phyloP scores from a whole-genome alignment of 2,329 filamentous ascomycete genomes.

The Alternaria consortialis region DNA sequence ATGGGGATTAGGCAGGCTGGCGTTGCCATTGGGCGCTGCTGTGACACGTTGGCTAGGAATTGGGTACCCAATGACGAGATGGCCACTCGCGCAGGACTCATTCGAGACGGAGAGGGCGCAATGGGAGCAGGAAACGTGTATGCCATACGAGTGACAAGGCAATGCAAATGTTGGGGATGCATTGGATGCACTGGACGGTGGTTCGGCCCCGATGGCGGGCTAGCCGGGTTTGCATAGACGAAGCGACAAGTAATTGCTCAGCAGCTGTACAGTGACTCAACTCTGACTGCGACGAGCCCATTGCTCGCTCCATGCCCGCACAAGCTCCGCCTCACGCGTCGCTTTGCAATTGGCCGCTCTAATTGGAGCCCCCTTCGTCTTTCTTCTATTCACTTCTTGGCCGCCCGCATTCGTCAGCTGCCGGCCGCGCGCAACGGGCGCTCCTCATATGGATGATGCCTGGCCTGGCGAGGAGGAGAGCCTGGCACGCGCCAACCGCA shows the following conservation, averaged over 20 bases:
- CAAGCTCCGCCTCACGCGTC: constrained; percentile 27
- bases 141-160: constrained; percentile 1
- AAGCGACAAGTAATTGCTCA: constrained; percentile 23
- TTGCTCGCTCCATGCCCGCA: constrained; percentile 17
- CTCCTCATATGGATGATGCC: constrained; percentile 35
- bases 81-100: constrained; percentile 19
- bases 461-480: constrained; percentile 21
- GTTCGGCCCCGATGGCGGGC: constrained; percentile 13
- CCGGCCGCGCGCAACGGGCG: constrained; percentile 36
- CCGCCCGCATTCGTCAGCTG: constrained; percentile 43
- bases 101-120: constrained; percentile 19
- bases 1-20: constrained; percentile 21
- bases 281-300: constrained; percentile 32
- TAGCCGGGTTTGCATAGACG: constrained; percentile 25
- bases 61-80: constrained; percentile 33
- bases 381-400: constrained; percentile 46
- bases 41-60: constrained; percentile 30
- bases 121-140: constrained; percentile 27
- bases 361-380: constrained; percentile 31
- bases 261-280: constrained; percentile 36
- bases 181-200: constrained; percentile 2
- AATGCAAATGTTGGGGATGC: not conserved
- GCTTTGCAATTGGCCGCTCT: constrained; percentile 37
- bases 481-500: constrained; percentile 33
- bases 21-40: constrained; percentile 25